These are phyloP conservation scores for Neurospora sp. DNA, from an alignment of 495 filamentous ascomycete genomes.

Conservation along the genomic window DNA sequence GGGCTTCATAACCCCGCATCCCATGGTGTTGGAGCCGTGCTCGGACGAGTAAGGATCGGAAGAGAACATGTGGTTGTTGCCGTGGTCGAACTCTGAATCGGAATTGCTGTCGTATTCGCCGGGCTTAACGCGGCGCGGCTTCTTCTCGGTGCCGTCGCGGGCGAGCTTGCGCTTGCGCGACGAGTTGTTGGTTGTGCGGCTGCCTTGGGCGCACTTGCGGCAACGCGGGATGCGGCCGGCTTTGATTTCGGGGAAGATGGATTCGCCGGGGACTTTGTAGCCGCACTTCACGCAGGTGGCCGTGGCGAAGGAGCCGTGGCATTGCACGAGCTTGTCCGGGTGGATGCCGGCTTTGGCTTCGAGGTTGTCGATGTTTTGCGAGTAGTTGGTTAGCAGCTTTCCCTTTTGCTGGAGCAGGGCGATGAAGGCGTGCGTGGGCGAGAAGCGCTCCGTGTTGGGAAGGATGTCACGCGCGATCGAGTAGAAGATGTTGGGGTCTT, in stretches of 20 bases:
- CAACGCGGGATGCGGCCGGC: constrained; percentile 61
- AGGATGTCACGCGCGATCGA: constrained; percentile 84
- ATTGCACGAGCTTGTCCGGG: constrained; percentile 82
- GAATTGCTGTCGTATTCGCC: constrained; percentile 60
- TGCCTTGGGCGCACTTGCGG: constrained; percentile 43
- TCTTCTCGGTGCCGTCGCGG: constrained; percentile 47
- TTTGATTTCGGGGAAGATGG: constrained; percentile 69
- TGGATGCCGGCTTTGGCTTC: constrained; percentile 78
- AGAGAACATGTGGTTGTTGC: constrained; percentile 38
- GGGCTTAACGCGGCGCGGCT: constrained; percentile 40
- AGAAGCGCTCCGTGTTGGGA: constrained; percentile 58
- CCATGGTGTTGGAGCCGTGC: constrained; percentile 3
- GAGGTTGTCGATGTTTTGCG: constrained; percentile 97
- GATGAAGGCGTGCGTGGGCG: constrained; percentile 92
- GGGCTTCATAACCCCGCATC: constrained; percentile 88
- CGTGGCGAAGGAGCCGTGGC: constrained; percentile 90
- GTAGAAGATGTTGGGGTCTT: constrained; percentile 88
- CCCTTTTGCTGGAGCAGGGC: constrained; percentile 83
- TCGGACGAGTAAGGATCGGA: background rate
- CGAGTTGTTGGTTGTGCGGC: constrained; percentile 33
- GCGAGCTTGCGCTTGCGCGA: constrained; percentile 66
- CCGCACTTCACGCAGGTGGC: constrained; percentile 82
- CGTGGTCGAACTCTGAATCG: constrained; percentile 58
- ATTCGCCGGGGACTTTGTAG: constrained; percentile 61
- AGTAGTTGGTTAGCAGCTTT: constrained; percentile 92